Base-by-base conservation (phyloP, 805 yeast species). In the Metschnikowia kunwiensis region DNA sequence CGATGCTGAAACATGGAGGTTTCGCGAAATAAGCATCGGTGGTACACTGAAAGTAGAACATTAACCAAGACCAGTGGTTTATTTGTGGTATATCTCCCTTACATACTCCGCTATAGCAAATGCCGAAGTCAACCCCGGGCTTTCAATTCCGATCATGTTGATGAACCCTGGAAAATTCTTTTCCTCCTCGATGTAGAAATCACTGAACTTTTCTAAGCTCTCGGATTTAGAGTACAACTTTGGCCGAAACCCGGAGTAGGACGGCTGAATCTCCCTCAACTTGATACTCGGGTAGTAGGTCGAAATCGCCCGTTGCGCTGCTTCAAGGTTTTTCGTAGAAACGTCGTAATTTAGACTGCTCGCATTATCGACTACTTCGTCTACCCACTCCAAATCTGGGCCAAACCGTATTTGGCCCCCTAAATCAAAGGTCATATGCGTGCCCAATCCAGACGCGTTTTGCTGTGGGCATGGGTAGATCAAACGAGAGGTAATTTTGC, bases 341-440 rank as follows among this genome's bases (percentile, higher is more conserved):
- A 80, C 82, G 5, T 61, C 52, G 42, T 76, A 74, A 51, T 78
- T 77, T 5, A 46, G 62, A 30, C 52, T 55, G 24, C 40, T 44
- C 1, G 72, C 63, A 21, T 54, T 49, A 4, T 35, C 42, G 2
- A 54, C 43, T 3, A 24, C 11, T 9, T 36, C 44, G 21, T 71
- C 74, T 2, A 84, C 77, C 86, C 94, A 87, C 57, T 87, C 93
- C 26, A 86, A 59, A 55, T 89, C 96, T 0, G 96, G 96, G 0
- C 97, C 97, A 55, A 88, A 88, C 45, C 76, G 73, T 18, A 88
- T 61, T 47, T 80, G 81, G 0, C 94, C 93, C 3, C 84, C 88
- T 36, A 88, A 60, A 51, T 86, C 94, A 20, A 89, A 63, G 0
- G 97, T 88, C 43, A 89, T 61, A 63, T 88, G 97, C 0, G 93